A percentile compares a stretch with the other conserved stretches of the same genome.
Conservation (phyloP, 2,329 filamentous ascomycete genomes). For the Aspergillus felis region DNA sequence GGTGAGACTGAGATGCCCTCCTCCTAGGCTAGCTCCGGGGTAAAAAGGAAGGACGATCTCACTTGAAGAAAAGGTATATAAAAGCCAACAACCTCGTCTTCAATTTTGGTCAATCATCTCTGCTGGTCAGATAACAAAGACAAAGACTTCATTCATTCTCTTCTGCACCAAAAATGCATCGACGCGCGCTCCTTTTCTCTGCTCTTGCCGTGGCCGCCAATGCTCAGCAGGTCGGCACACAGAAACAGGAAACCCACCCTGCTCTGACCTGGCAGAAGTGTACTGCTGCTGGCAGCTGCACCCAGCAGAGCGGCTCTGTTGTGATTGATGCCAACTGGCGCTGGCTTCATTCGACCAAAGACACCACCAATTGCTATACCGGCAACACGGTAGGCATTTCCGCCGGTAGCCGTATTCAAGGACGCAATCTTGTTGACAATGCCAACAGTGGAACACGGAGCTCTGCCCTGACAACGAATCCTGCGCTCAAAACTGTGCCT, state of each 20-base stretch:
- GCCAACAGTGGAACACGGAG: conserved; percentile 38
- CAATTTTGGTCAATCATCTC: conserved; percentile 15
- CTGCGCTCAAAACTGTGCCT: conserved; percentile 54
- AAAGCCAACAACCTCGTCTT: conserved; percentile 2
- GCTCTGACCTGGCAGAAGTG: conserved; percentile 53
- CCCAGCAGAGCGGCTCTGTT: conserved; percentile 49
- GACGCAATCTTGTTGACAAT: background rate
- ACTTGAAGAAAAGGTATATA: conserved; percentile 17
- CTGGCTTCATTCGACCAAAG: conserved; percentile 49
- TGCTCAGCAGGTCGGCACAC: conserved; percentile 32
- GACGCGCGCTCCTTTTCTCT: conserved; percentile 28
- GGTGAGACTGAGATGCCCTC: conserved; percentile 2
- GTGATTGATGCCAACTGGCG: conserved; percentile 58
- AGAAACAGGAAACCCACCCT: conserved; percentile 43
- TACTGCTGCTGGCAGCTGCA: conserved; percentile 50
- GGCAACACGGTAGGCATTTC: conserved; percentile 41
- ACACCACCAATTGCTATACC: conserved; percentile 54
- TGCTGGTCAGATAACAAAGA: conserved; percentile 23
- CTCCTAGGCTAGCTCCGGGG: conserved; percentile 4
- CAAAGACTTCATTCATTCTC: conserved; percentile 7
- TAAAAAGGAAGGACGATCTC: background rate
- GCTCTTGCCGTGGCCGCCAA: conserved; percentile 20
- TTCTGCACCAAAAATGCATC: conserved; percentile 23
- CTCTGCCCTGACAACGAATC: conserved; percentile 47
- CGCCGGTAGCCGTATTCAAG: background rate